A percentile compares a stretch with the other conserved stretches of the same genome.
phyloP scores from a whole-genome alignment of 2,329 filamentous ascomycete species.

The Mycosphaerella sp. region DNA sequence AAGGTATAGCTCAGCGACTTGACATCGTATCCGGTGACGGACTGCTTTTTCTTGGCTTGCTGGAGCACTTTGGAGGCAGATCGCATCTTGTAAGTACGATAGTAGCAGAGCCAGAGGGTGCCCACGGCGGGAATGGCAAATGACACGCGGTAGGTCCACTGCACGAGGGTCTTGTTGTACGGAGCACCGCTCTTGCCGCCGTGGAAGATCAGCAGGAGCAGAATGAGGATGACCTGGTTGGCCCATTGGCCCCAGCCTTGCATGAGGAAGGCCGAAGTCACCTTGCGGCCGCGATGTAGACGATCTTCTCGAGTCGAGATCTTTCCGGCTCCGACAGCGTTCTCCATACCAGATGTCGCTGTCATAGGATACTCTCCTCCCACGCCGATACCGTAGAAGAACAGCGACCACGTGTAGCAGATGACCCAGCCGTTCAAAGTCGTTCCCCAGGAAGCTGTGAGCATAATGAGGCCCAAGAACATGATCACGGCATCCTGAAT shows the following conservation, averaged over 20 bases:
- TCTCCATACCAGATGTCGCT: constrained; percentile 77
- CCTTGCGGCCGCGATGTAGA: constrained; percentile 90
- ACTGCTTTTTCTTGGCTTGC: constrained; percentile 73
- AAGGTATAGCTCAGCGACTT: constrained; percentile 72
- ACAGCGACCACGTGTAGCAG: constrained; percentile 90
- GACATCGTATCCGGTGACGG: constrained; percentile 90
- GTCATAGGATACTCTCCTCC: constrained; percentile 96
- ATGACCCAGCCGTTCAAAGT: constrained; percentile 92
- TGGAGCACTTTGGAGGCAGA: constrained; percentile 76
- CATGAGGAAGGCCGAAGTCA: constrained; percentile 95
- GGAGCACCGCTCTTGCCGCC: constrained; percentile 67
- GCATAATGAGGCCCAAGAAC: constrained; percentile 86
- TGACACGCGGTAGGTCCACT: constrained; percentile 87
- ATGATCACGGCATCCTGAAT: constrained; percentile 95
- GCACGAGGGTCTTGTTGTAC: constrained; percentile 68
- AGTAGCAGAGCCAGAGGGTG: constrained; percentile 92
- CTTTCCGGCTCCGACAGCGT: constrained; percentile 75
- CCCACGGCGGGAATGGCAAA: constrained; percentile 88
- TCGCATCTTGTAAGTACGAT: constrained; percentile 91
- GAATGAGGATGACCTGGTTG: constrained; percentile 85
- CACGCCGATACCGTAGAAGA: constrained; percentile 71
- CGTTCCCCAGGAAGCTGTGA: constrained; percentile 83
- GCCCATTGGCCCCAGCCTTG: constrained; percentile 96
- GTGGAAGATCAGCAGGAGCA: constrained; percentile 84
- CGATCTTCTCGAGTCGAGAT: constrained; percentile 88